Base-by-base conservation (phyloP, 495 filamentous ascomycete genomes). In the Hypoxylon lenormandii region DNA sequence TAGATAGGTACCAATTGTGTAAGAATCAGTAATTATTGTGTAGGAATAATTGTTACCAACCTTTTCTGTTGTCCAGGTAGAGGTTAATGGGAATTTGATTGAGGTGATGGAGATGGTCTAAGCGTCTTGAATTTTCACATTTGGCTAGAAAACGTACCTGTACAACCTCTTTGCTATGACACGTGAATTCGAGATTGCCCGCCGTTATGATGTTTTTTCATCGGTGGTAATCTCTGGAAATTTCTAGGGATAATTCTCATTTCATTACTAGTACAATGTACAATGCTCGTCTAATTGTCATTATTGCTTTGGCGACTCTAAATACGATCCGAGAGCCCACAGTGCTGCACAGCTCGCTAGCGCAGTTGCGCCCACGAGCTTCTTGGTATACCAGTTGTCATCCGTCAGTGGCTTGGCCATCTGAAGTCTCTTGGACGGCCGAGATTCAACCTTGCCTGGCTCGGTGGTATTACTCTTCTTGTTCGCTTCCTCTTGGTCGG, bases 361-460 rank as follows among this genome's bases (percentile, higher is more conserved):
- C 7, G 89, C 85, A 33, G 86, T 85, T 13, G 85, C 82, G 3
- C 90, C 90, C 16, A 87, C 78, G 6, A 89, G 67, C 69, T 90
- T 90, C 78, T 91, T 93, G 18, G 83, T 81, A 87, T 89, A 92
- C 78, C 85, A 87, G 52, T 82, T 82, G 30, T 90, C 87, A 53
- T 89, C 86, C 16, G 85, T 84, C 70, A 91, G 82, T 22, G 87
- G 87, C 53, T 88, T 90, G 3, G 90, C 86, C 26, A 76, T 72
- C 60, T 80, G 82, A 28, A 72, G 76, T 66, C 67, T 83, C 66
- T 72, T 83, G 70, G 62, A 75, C n/a, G 59, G 70, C 54, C 26
- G 69, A 19, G 65, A 73, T 66, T 71, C 80, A 63, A 55, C 74
- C 69, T 72, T 82, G 70, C 13, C 78, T 68, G 59, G 69, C 69